These are phyloP conservation scores for Kluyveromyces marxianus DNA, from an alignment of 1,139 yeast genomes.

Conservation along the genomic window DNA sequence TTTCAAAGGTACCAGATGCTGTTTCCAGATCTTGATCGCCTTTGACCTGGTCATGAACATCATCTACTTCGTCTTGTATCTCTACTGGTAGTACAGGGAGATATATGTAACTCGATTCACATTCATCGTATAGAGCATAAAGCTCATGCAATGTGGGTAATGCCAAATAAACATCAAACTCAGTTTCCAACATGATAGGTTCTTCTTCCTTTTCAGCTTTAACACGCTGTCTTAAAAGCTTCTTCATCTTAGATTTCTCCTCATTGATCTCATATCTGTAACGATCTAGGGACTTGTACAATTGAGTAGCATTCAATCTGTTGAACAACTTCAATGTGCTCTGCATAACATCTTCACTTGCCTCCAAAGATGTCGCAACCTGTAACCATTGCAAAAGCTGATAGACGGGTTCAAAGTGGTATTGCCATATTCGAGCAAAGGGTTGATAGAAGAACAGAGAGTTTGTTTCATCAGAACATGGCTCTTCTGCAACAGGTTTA, in stretches of 20 bases:
- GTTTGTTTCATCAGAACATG: constrained; percentile 29
- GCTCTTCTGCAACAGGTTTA: constrained; percentile 27
- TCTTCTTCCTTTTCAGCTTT: constrained; percentile 14
- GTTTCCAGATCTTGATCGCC: constrained; percentile 3
- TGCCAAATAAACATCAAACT: constrained; percentile 32
- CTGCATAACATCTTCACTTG: constrained; percentile 30
- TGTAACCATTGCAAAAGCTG: constrained; percentile 89
- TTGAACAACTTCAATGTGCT: constrained; percentile 52
- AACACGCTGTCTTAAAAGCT: constrained; percentile 32
- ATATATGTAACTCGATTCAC: constrained; percentile 38
- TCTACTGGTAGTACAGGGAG: constrained; percentile 59
- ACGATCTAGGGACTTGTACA: constrained; percentile 62
- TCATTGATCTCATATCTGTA: constrained; percentile 86
- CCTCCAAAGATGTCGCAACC: constrained; percentile 55
- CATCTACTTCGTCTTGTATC: constrained; percentile 57
- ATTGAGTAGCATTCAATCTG: constrained; percentile 59
- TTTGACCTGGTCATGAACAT: constrained; percentile 40
- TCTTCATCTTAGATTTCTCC: constrained; percentile 35
- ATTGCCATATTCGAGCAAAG: constrained; percentile 51
- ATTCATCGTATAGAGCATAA: constrained; percentile 54
- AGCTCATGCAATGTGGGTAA: constrained; percentile 56
- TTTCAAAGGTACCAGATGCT: not conserved
- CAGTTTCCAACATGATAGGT: constrained; percentile 15
- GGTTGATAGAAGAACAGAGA: constrained; percentile 48
- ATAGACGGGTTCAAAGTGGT: constrained; percentile 64